Evolutionary conservation across 495 filamentous ascomycete species (phyloP).

Genomic region (Jackrogersella minutella): DNA sequence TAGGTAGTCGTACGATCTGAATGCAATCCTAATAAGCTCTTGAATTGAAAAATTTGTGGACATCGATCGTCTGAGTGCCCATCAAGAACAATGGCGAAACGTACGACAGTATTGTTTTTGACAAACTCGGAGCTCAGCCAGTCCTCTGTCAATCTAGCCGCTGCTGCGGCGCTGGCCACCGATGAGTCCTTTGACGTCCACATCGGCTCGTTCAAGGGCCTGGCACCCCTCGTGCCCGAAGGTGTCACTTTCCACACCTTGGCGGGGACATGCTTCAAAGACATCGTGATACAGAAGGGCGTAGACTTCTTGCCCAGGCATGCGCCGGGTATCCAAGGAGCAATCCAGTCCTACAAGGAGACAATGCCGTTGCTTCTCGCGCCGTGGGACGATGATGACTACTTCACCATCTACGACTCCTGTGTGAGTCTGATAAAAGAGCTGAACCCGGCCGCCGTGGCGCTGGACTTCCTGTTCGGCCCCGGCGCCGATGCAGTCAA

Average conservation of each 20-base stretch:
- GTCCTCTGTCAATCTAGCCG: neutral
- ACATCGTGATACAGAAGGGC: neutral
- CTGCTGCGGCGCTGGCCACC: neutral
- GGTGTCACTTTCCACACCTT: conserved; percentile 1
- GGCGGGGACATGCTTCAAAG: neutral
- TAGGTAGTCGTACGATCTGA: conserved; percentile 9
- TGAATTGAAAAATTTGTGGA: conserved; percentile 4
- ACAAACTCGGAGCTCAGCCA: conserved; percentile 5
- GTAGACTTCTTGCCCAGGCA: neutral
- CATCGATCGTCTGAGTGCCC: conserved; percentile 1
- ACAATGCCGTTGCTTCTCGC: neutral
- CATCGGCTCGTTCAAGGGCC: conserved; percentile 1
- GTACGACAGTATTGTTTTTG: neutral
- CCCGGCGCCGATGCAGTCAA: conserved; percentile 8
- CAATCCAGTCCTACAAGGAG: conserved; percentile 5
- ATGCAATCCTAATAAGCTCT: neutral
- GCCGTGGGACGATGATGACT: neutral
- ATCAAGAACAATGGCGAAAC: neutral
- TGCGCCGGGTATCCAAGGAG: neutral
- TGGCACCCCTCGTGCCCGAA: neutral
- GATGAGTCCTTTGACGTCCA: neutral
- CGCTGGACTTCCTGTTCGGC: neutral
- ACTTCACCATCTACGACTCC: neutral
- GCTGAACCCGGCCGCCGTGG: neutral
- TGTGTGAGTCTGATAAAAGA: conserved; percentile 5